Conservation (phyloP, 352 stramenopile species). For the Thraustochytrium striatum region DNA sequence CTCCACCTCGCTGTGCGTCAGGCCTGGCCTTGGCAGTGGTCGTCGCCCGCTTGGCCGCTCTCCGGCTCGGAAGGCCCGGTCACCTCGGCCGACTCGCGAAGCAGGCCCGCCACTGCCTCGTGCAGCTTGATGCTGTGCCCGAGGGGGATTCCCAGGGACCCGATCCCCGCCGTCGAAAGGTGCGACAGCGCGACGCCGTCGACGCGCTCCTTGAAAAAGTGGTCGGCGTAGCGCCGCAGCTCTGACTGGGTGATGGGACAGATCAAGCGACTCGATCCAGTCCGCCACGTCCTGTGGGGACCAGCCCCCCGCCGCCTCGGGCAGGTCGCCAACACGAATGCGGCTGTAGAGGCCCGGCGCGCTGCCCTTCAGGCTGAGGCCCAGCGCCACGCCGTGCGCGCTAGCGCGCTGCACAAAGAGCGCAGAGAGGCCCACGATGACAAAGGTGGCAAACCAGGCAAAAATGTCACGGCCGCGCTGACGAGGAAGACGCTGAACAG, state of each 20-base stretch:
- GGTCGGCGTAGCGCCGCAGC: constrained; percentile 1
- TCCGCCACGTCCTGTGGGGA: constrained; percentile 1
- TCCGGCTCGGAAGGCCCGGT: too few species aligned
- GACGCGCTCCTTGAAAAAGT: constrained; percentile 21
- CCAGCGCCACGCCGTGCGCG: not conserved
- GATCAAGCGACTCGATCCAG: constrained; percentile 12
- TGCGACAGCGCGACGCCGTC: not conserved
- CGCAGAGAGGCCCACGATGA: not conserved
- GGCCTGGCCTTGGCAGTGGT: too few species aligned
- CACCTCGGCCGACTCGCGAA: too few species aligned
- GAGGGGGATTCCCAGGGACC: constrained; percentile 4
- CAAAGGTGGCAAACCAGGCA: not conserved
- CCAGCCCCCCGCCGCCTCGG: not conserved
- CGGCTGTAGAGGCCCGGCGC: not conserved
- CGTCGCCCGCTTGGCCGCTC: too few species aligned
- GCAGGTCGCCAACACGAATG: not conserved
- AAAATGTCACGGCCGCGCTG: not conserved
- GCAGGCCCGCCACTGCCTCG: not conserved
- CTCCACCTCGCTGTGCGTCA: too few species aligned
- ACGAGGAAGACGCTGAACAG: constrained; percentile 19
- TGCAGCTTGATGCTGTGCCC: constrained; percentile 30
- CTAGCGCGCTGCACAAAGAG: not conserved
- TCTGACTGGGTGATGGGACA: constrained; percentile 9
- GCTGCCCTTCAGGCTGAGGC: not conserved
- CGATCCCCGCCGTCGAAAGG: not conserved